These are phyloP conservation scores for Cylindricascospora bacillispora DNA, from an alignment of 1,139 yeast genomes.

Conservation along the genomic window DNA sequence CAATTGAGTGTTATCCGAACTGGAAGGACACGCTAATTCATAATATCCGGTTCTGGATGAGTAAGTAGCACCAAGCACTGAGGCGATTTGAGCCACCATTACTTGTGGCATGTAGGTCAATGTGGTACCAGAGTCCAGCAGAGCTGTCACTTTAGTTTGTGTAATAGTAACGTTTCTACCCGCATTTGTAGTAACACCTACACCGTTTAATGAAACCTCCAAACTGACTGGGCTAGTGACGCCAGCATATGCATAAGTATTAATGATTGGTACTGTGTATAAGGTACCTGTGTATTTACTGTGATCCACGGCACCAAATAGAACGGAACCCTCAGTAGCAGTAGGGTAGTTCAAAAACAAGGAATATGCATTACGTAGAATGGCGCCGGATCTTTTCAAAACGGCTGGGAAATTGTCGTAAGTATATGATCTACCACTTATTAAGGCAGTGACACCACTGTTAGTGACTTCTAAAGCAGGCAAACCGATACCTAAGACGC, in stretches of 20 bases:
- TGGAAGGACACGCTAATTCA: constrained; percentile 22
- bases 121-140: constrained; percentile 59
- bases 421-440: constrained; percentile 13
- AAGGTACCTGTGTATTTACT: constrained; percentile 37
- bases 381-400: constrained; percentile 39
- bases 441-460: constrained; percentile 15
- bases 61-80: constrained; percentile 28
- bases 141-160: constrained; percentile 28
- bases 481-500: constrained; percentile 53
- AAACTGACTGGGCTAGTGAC: constrained; percentile 27
- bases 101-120: constrained; percentile 37
- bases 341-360: constrained; percentile 33
- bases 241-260: constrained; percentile 22
- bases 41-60: constrained; percentile 26
- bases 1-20: constrained; percentile 18
- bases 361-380: constrained; percentile 40
- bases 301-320: constrained; percentile 48
- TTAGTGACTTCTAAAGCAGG: constrained; percentile 38
- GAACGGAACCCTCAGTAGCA: constrained; percentile 31
- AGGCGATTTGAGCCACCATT: constrained; percentile 30
- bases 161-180: constrained; percentile 16
- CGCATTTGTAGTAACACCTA: constrained; percentile 26
- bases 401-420: constrained; percentile 35
- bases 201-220: constrained; percentile 33
- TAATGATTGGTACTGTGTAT: constrained; percentile 33